These are phyloP conservation scores for Cystobasidium slooffiae DNA, from an alignment of 1,284 basidiomycete genomes.

Conservation along the genomic window DNA sequence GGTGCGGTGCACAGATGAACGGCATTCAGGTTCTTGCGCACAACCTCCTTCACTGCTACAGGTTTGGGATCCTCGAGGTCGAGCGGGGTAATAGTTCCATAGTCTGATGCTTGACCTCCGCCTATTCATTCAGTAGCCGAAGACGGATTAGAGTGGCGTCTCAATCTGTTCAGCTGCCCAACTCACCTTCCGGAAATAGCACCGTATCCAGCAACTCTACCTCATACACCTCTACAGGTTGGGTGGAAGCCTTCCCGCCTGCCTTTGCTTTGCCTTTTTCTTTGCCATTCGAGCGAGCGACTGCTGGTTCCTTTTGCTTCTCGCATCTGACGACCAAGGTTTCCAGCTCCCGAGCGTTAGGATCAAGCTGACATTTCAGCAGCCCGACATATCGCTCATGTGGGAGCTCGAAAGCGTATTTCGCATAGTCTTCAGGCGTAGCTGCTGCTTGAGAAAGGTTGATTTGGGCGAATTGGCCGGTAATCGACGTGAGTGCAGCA, in stretches of 20 bases:
- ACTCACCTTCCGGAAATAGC: slow-evolving; percentile 74
- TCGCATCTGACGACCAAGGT: slow-evolving; percentile 46
- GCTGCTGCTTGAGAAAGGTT: slow-evolving; percentile 34
- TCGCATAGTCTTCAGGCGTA: slow-evolving; percentile 46
- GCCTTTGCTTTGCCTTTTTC: slow-evolving; percentile 44
- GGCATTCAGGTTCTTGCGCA: slow-evolving; percentile 73
- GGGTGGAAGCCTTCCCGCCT: neutral
- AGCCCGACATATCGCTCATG: slow-evolving; percentile 50
- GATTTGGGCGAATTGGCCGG: slow-evolving; percentile 27
- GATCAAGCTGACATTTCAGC: slow-evolving; percentile 51
- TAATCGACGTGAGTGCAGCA: slow-evolving; percentile 16
- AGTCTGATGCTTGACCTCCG: slow-evolving; percentile 82
- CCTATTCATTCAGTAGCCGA: slow-evolving; percentile 58
- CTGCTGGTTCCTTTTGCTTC: slow-evolving; percentile 43
- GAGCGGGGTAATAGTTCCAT: slow-evolving; percentile 64
- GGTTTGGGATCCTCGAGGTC: slow-evolving; percentile 55
- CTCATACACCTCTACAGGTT: slow-evolving; percentile 46
- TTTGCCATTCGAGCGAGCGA: slow-evolving; percentile 36
- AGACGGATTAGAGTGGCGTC: neutral
- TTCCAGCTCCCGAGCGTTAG: slow-evolving; percentile 45
- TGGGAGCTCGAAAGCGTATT: slow-evolving; percentile 47
- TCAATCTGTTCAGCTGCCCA: neutral
- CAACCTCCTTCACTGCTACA: slow-evolving; percentile 72
- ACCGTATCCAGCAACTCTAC: slow-evolving; percentile 78
- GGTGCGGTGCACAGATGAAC: slow-evolving; percentile 71